Percentiles rank a stretch among this genome's conserved stretches.
These are phyloP conservation scores for Chimonanthus salicifolius DNA, from an alignment of 164 flowering plant species.

Conservation along the genomic window DNA sequence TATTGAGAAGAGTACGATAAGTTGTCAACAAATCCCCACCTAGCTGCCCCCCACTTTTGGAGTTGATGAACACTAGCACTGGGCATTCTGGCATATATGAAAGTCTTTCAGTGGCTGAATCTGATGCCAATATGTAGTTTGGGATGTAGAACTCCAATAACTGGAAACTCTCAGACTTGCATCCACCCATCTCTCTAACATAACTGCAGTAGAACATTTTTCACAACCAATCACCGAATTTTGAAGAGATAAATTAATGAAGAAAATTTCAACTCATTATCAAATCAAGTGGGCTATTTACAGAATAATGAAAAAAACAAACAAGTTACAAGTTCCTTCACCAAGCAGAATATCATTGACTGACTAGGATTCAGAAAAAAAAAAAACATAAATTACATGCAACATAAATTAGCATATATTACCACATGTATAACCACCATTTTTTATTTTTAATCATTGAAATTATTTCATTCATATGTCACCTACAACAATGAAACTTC, in stretches of 20 bases:
- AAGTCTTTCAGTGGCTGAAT: constrained; percentile 13
- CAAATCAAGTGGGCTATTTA: background rate
- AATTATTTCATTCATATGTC: no score
- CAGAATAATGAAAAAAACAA: no score
- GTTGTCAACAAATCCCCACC: constrained; percentile 64
- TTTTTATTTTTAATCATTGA: no score
- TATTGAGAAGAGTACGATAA: constrained; percentile 54
- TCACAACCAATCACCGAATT: constrained; percentile 7
- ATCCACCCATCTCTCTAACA: constrained; percentile 27
- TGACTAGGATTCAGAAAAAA: background rate
- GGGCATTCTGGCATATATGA: constrained; percentile 46
- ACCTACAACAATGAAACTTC: no score
- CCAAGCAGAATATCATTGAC: background rate
- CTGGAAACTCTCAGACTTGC: constrained; percentile 8
- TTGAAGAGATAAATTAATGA: background rate
- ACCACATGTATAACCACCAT: background rate
- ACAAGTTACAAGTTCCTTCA: background rate
- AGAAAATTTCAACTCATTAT: background rate
- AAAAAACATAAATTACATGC: background rate
- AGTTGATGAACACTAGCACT: constrained; percentile 71
- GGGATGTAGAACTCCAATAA: constrained; percentile 58
- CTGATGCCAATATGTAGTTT: constrained; percentile 48
- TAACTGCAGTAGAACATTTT: constrained; percentile 20
- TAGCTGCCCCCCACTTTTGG: constrained; percentile 84
- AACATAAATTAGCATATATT: background rate